Evolutionary conservation across 345 rosid genomes (phyloP).

Genomic region (Gossypium arboreum): DNA sequence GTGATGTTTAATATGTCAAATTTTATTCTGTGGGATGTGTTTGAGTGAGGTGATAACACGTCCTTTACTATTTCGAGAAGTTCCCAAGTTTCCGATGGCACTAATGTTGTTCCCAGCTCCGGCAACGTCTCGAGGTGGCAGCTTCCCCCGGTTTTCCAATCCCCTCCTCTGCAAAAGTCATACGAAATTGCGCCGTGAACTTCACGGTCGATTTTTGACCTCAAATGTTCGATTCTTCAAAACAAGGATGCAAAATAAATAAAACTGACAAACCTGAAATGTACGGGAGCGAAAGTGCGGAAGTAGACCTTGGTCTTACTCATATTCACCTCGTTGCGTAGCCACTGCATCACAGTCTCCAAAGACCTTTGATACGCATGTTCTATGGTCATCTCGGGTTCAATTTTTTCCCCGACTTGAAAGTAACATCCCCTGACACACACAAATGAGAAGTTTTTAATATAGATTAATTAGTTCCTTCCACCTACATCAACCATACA

Average conservation of each 20-base stretch:
- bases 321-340: conserved; percentile 53
- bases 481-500: neutral
- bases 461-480: neutral
- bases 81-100: conserved; percentile 46
- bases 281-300: conserved; percentile 89
- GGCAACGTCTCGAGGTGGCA: conserved; percentile 89
- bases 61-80: conserved; percentile 42
- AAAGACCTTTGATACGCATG: conserved; percentile 59
- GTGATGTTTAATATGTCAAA: conserved; percentile 64
- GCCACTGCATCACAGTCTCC: conserved; percentile 70
- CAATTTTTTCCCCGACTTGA: conserved; percentile 68
- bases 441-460: neutral
- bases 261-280: conserved; percentile 63
- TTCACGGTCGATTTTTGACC: neutral
- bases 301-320: conserved; percentile 77
- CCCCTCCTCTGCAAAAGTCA: conserved; percentile 62
- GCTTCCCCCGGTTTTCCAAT: conserved; percentile 82
- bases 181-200: neutral
- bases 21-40: conserved; percentile 21
- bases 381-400: conserved; percentile 51
- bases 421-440: conserved; percentile 80
- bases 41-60: conserved; percentile 36
- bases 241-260: neutral
- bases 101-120: conserved; percentile 43
- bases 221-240: neutral